Percentiles rank a stretch among this genome's conserved stretches.
These are phyloP conservation scores for Mucor indicus DNA, from an alignment of 371 early-diverging fungal genomes.

Conservation along the genomic window DNA sequence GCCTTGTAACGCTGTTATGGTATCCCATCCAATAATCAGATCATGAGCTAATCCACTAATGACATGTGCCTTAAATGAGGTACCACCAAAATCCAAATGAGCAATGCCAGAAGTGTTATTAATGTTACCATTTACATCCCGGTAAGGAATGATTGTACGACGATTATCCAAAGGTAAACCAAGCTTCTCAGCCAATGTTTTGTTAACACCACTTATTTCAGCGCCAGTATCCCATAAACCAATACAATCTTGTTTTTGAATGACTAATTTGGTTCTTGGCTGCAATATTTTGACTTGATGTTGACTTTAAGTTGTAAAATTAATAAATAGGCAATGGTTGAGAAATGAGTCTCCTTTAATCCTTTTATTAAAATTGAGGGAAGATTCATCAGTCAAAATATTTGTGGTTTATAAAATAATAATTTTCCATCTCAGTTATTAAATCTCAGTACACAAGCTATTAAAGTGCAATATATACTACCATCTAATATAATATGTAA, in stretches of 20 bases:
- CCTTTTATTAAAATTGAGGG: no score
- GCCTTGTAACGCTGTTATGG: neutral
- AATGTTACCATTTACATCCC: conserved; percentile 8
- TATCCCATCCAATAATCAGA: conserved; percentile 6
- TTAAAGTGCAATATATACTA: no score
- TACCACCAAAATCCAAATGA: neutral
- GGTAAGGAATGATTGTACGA: neutral
- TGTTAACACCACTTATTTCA: neutral
- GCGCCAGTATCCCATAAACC: conserved; percentile 8
- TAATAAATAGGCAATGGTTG: no score
- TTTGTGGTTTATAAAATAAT: no score
- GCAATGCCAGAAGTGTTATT: conserved; percentile 1
- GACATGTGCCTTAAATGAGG: neutral
- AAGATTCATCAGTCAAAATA: no score
- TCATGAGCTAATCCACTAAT: neutral
- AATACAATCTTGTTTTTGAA: neutral
- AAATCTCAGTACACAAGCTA: no score
- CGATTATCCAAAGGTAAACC: neutral
- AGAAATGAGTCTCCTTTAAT: no score
- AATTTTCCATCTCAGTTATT: no score
- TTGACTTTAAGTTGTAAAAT: no score
- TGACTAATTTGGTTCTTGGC: neutral
- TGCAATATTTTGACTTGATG: no score
- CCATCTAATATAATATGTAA: no score
- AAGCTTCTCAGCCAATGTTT: neutral